Percentiles rank a stretch among this genome's conserved stretches.
Evolutionary conservation across 2,329 filamentous ascomycete genomes (phyloP).

Genomic region (Pyrenophora graminea): DNA sequence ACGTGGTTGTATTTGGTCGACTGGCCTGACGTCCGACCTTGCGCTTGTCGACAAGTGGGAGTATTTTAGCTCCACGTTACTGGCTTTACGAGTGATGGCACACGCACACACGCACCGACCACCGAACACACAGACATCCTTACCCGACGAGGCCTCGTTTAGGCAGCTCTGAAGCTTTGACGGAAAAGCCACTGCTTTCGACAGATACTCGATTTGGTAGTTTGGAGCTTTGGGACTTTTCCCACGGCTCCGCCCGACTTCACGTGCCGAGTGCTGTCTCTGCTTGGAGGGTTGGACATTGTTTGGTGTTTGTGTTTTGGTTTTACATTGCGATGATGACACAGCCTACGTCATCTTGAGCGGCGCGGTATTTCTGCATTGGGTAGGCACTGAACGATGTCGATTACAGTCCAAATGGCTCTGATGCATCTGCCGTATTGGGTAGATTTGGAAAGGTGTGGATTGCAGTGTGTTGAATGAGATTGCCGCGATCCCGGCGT

Average conservation of each 20-base stretch:
- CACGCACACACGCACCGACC: conserved; percentile 25
- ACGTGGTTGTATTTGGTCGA: not conserved
- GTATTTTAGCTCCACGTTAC: conserved; percentile 12
- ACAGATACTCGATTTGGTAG: conserved; percentile 37
- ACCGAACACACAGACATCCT: conserved; percentile 11
- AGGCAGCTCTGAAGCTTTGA: conserved; percentile 45
- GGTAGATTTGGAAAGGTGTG: not conserved
- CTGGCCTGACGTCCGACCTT: not conserved
- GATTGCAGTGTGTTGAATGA: conserved; percentile 5
- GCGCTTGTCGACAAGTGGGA: not conserved
- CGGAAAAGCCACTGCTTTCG: conserved; percentile 32
- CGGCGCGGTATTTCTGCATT: not conserved
- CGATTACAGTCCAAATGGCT: too few species aligned
- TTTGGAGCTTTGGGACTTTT: conserved; percentile 18
- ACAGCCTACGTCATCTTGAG: not conserved
- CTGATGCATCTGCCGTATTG: too few species aligned
- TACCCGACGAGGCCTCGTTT: conserved; percentile 25
- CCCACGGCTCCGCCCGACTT: not conserved
- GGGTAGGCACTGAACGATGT: not conserved
- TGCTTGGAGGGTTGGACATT: conserved; percentile 4
- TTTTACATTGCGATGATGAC: not conserved
- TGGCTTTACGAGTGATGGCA: not conserved
- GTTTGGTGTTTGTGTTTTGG: not conserved
- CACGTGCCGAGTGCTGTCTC: not conserved
- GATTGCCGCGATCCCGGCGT: not conserved